Base-by-base conservation (phyloP, 2,329 filamentous ascomycete species). In the Colletotrichum coccodes region DNA sequence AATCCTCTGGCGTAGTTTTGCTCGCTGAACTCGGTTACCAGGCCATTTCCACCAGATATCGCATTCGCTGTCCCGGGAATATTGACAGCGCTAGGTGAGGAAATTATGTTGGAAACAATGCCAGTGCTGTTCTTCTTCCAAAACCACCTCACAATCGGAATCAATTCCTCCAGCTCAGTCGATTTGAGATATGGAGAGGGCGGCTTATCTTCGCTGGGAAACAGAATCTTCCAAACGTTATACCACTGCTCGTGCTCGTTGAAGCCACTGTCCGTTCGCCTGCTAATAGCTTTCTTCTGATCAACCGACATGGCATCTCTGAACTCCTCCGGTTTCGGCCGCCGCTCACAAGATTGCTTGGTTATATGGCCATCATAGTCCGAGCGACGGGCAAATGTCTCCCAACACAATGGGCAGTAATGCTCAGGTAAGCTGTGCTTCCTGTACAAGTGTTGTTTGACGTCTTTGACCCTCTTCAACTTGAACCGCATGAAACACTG, bases 371-470 rank as follows among this genome's bases (percentile, higher is more conserved):
- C 6, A 18, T 64, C 52, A 3, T 34, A 34, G 7, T 50, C 21
- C 2, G 42, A 16, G 2, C 23, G 32, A 4, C 34, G 1, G 12
- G 23, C 38, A 12, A 60, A 60, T 5, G 23, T 28, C 1, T 7
- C 11, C 56, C 56, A 54, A 23, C 56, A 65, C 8, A 11, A 26
- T 7, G 63, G 63, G 18, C 56, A 65, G 38, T 54, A 65, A 4
- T 23, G 11, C 18, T 46, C 38, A 3, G 56, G 26, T 9, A n/a
- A 9, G 9, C 44, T 8, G 6, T 65, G 63, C 6, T 71, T 74
- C 26, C 76, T 61, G 7, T 44, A 42, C 4, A 79, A 42, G 34
- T 78, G 76, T 30, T 79, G 76, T 32, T 79, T 78, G 8, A 78
- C 76, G 34, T 77, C 73, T 23, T 73, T 72, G n/a, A 77, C 71